phyloP scores from a whole-genome alignment of 169 alveolate species.

The Eimeria acervulina region DNA sequence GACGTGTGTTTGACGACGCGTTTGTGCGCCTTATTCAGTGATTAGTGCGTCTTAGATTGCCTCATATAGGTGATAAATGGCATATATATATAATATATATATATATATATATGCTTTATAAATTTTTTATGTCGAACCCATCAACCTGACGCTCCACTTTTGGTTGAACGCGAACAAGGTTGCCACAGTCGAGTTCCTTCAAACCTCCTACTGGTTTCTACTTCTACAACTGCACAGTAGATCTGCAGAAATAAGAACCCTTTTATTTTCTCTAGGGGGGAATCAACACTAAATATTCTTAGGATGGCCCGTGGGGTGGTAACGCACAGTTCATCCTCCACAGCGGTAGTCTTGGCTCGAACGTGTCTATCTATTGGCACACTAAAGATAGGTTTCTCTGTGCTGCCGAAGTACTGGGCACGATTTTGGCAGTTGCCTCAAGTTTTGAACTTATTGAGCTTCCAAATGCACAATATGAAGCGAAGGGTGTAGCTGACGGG shows the following conservation, averaged over 20 bases:
- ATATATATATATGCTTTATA: background rate
- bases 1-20: constrained; percentile 67
- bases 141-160: no score
- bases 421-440: background rate
- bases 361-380: background rate
- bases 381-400: background rate
- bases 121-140: background rate
- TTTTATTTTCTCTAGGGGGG: background rate
- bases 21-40: constrained; percentile 66
- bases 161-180: background rate
- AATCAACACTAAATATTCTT: background rate
- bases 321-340: background rate
- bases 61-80: background rate
- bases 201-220: background rate
- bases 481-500: background rate
- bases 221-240: background rate
- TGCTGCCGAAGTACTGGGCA: background rate
- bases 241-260: background rate
- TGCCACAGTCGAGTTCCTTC: background rate
- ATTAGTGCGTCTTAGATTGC: background rate
- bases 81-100: background rate
- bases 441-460: background rate
- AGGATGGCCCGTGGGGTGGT: no score
- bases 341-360: background rate
- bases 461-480: background rate